Conservation (phyloP, 208 protist genomes). For the Trypanosoma melophagium region DNA sequence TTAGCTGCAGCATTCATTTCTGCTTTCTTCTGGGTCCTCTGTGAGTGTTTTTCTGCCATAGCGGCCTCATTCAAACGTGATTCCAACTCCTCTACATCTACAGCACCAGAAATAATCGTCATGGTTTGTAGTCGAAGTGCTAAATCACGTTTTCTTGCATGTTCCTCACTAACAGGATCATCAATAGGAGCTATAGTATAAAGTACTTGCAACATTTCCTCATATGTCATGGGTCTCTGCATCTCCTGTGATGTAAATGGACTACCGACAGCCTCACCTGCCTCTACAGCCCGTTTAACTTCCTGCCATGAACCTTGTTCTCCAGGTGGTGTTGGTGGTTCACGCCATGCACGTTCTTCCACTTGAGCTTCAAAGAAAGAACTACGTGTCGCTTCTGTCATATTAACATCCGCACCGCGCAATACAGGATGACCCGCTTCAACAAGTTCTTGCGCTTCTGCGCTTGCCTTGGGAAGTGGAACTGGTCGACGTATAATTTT, state of each 20-base stretch:
- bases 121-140: constrained; percentile 72
- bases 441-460: constrained; percentile 65
- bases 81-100: constrained; percentile 66
- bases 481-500: constrained; percentile 76
- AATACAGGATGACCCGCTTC: constrained; percentile 78
- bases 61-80: constrained; percentile 28
- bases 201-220: constrained; percentile 67
- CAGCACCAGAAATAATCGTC: constrained; percentile 49
- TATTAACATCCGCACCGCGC: constrained; percentile 51
- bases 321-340: constrained; percentile 81
- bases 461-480: constrained; percentile 57
- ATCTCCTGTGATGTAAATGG: constrained; percentile 51
- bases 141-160: constrained; percentile 45
- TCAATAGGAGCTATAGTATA: constrained; percentile 56
- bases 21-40: constrained; percentile 26
- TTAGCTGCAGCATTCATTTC: constrained; percentile 41
- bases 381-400: constrained; percentile 67
- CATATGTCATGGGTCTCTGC: constrained; percentile 69
- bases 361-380: constrained; percentile 83
- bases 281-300: constrained; percentile 74
- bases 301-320: constrained; percentile 88
- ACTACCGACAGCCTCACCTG: constrained; percentile 60
- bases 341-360: constrained; percentile 84
- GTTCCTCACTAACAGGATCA: constrained; percentile 68
- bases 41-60: constrained; percentile 20